Percentiles rank a stretch among this genome's conserved stretches.
Evolutionary conservation across 176 grass and related monocot genomes (phyloP).

Genomic region (Phyllostachys edulis): DNA sequence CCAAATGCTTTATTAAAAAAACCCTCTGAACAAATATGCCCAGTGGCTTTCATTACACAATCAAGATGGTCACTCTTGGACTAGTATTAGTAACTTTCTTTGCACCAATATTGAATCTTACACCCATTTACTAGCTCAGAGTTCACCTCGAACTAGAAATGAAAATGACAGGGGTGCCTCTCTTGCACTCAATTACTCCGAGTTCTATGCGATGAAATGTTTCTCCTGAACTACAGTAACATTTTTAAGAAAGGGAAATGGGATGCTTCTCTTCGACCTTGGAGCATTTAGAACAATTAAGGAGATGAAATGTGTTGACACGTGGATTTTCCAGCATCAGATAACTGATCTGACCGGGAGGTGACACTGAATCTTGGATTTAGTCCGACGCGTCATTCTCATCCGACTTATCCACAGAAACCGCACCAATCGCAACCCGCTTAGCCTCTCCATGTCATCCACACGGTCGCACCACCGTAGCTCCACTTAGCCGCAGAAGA

Average conservation of each 20-base stretch:
- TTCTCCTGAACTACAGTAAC: neutral
- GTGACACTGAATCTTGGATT: constrained; percentile 11
- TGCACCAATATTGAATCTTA: neutral
- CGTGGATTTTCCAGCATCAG: neutral
- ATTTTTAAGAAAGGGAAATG: neutral
- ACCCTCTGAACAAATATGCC: neutral
- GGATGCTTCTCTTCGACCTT: neutral
- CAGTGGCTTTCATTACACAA: neutral
- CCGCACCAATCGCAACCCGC: neutral
- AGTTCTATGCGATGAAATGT: neutral
- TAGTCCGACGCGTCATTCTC: constrained; percentile 36
- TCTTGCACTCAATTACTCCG: neutral
- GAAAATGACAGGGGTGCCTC: neutral
- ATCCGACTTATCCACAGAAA: constrained; percentile 38
- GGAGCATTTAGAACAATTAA: neutral
- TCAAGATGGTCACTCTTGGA: neutral
- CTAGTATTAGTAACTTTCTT: neutral
- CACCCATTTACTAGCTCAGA: neutral
- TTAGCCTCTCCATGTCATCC: neutral
- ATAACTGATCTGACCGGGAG: neutral
- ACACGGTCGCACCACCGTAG: neutral
- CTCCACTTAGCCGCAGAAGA: constrained; percentile 1
- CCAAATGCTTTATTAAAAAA: neutral
- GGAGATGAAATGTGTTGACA: neutral
- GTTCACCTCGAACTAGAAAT: neutral